Percentiles rank a stretch among this genome's conserved stretches.
phyloP scores from a whole-genome alignment of 2,329 filamentous ascomycete genomes.

The Geosmithia putterillii region DNA sequence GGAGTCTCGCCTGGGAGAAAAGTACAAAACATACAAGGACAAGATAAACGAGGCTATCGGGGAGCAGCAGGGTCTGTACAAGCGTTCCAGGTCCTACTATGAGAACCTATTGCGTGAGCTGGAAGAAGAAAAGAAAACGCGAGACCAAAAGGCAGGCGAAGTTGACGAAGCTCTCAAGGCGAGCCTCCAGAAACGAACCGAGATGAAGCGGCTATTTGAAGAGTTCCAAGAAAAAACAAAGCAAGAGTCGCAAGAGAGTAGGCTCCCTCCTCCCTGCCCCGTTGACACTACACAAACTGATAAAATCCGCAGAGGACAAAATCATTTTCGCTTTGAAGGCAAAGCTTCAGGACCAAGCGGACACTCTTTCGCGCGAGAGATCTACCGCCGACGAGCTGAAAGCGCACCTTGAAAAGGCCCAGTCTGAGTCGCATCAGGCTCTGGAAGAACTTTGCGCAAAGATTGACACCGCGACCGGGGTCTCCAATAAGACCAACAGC shows the following conservation, averaged over 20 bases:
- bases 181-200: constrained; percentile 17
- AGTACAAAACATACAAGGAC: constrained; percentile 17
- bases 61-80: constrained; percentile 33
- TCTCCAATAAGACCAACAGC: neutral
- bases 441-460: neutral
- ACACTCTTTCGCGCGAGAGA: neutral
- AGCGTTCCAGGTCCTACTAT: constrained; percentile 17
- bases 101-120: constrained; percentile 20
- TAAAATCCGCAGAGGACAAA: constrained; percentile 1
- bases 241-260: constrained; percentile 11
- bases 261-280: neutral
- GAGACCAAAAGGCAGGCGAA: constrained; percentile 8
- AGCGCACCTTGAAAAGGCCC: neutral
- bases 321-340: constrained; percentile 1
- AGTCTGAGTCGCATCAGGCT: neutral
- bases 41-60: constrained; percentile 31
- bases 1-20: constrained; percentile 14
- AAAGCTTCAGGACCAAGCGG: neutral
- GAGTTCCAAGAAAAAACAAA: constrained; percentile 11
- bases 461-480: neutral
- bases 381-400: neutral
- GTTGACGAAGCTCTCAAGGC: constrained; percentile 15
- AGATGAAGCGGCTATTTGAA: constrained; percentile 16
- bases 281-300: neutral
- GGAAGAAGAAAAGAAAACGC: constrained; percentile 14